These are phyloP conservation scores for Kazachstania sp. DNA, from an alignment of 1,139 yeast species.

Conservation along the genomic window DNA sequence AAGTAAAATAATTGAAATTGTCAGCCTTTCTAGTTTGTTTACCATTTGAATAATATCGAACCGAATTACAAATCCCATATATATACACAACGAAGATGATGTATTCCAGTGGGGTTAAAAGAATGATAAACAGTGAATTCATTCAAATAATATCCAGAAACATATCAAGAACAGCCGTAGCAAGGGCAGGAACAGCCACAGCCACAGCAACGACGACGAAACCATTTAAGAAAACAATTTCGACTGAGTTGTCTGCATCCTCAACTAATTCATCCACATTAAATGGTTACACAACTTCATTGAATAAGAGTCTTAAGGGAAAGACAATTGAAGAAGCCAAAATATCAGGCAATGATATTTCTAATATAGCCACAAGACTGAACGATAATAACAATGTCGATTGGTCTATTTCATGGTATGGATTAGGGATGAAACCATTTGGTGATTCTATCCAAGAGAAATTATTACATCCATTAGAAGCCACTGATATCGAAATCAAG, in stretches of 20 bases:
- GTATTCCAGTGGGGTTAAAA: too few species aligned
- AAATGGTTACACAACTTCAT: background rate
- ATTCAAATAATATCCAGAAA: too few species aligned
- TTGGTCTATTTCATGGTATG: slow-evolving; percentile 76
- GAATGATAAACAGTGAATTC: too few species aligned
- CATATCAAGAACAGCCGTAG: too few species aligned
- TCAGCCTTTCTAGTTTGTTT: too few species aligned
- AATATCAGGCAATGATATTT: background rate
- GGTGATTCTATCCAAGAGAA: slow-evolving; percentile 49
- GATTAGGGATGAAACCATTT: slow-evolving; percentile 74
- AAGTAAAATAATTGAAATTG: too few species aligned
- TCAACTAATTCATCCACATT: background rate
- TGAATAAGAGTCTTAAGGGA: slow-evolving; percentile 2
- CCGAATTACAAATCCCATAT: too few species aligned
- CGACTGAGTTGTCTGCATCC: background rate
- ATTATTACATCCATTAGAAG: slow-evolving; percentile 50
- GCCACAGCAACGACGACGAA: too few species aligned
- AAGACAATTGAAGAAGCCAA: background rate
- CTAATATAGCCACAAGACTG: background rate
- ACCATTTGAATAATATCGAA: too few species aligned
- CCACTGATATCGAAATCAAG: slow-evolving; percentile 78
- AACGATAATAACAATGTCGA: slow-evolving; percentile 25
- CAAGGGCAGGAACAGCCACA: too few species aligned
- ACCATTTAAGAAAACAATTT: too few species aligned
- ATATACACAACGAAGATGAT: too few species aligned